Percentiles rank a stretch among this genome's conserved stretches.
phyloP scores from a whole-genome alignment of 1,284 basidiomycete species.

The Trametes polyzona region DNA sequence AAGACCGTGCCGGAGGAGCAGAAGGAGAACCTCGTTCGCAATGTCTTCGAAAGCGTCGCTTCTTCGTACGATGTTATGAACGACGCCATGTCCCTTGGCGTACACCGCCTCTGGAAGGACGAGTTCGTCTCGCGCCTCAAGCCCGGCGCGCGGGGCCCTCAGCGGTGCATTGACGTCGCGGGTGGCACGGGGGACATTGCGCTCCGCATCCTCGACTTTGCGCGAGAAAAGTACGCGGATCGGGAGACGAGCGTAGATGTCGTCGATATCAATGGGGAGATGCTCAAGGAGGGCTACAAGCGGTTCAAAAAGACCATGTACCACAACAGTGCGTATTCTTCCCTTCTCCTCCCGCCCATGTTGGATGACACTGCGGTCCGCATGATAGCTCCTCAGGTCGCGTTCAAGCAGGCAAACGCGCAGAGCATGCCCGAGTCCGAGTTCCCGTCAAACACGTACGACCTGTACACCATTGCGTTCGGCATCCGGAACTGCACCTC shows the following conservation, averaged over 20 bases:
- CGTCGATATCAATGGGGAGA: slow-evolving; percentile 94
- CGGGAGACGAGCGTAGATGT: slow-evolving; percentile 90
- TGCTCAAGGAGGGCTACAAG: slow-evolving; percentile 93
- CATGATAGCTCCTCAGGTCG: slow-evolving; percentile 84
- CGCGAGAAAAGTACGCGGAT: slow-evolving; percentile 86
- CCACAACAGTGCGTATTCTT: slow-evolving; percentile 78
- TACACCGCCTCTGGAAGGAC: slow-evolving; percentile 98
- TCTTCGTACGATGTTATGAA: slow-evolving; percentile 99
- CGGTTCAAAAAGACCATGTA: slow-evolving; percentile 96
- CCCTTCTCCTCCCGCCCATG: not conserved
- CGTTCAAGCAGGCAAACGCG: slow-evolving; percentile 94
- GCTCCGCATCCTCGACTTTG: slow-evolving; percentile 90
- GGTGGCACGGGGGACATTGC: slow-evolving; percentile 99
- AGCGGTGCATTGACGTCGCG: slow-evolving; percentile 92
- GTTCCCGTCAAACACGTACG: slow-evolving; percentile 83
- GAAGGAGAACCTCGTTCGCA: slow-evolving; percentile 83
- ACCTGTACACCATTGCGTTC: slow-evolving; percentile 98
- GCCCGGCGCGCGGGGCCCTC: slow-evolving; percentile 74
- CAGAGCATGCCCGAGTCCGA: slow-evolving; percentile 73
- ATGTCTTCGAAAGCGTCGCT: slow-evolving; percentile 96
- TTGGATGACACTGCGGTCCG: not conserved
- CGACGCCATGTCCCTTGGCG: slow-evolving; percentile 95
- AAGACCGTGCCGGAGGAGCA: slow-evolving; percentile 79
- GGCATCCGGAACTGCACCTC: slow-evolving; percentile 98
- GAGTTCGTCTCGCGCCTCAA: slow-evolving; percentile 82